phyloP scores from a whole-genome alignment of 78 protist genomes.

The Speleostelium caveatum region DNA sequence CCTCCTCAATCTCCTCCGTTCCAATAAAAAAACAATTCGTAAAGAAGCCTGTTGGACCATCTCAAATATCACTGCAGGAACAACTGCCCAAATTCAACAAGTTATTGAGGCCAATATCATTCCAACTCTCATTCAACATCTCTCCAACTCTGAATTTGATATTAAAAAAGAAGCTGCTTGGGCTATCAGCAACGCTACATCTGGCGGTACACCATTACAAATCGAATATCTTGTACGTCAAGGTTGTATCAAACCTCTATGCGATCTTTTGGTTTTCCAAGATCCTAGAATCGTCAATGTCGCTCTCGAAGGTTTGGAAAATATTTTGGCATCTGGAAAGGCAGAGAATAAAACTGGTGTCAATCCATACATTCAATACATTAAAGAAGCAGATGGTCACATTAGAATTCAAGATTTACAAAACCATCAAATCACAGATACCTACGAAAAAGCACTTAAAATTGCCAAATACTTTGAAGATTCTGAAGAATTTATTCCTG shows the following conservation, averaged over 20 bases:
- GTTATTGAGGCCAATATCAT: conserved; percentile 92
- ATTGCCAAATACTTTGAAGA: conserved; percentile 89
- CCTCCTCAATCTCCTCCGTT: conserved; percentile 43
- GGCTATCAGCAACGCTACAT: conserved; percentile 97
- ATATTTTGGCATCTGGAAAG: conserved; percentile 89
- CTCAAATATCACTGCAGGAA: conserved; percentile 98
- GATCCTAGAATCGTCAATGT: conserved; percentile 93
- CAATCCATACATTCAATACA: conserved; percentile 18
- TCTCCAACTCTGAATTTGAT: conserved; percentile 85
- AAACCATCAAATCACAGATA: conserved; percentile 86
- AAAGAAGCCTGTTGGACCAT: conserved; percentile 99
- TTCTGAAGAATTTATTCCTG: conserved; percentile 62
- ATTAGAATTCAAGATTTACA: conserved; percentile 92
- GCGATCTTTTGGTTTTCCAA: conserved; percentile 81
- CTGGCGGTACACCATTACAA: conserved; percentile 93
- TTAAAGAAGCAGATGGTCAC: conserved; percentile 94
- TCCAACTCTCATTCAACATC: conserved; percentile 83
- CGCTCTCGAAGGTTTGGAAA: conserved; percentile 95
- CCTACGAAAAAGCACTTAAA: conserved; percentile 85
- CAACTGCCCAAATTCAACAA: conserved; percentile 91
- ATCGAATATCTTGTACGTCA: conserved; percentile 75
- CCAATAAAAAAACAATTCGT: conserved; percentile 81
- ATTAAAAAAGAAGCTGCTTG: conserved; percentile 98
- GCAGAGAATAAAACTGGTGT: neutral
- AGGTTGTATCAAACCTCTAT: conserved; percentile 90